Evolutionary conservation across 768 basidiomycete species (phyloP).

Genomic region (Xerocomus potaroensis): DNA sequence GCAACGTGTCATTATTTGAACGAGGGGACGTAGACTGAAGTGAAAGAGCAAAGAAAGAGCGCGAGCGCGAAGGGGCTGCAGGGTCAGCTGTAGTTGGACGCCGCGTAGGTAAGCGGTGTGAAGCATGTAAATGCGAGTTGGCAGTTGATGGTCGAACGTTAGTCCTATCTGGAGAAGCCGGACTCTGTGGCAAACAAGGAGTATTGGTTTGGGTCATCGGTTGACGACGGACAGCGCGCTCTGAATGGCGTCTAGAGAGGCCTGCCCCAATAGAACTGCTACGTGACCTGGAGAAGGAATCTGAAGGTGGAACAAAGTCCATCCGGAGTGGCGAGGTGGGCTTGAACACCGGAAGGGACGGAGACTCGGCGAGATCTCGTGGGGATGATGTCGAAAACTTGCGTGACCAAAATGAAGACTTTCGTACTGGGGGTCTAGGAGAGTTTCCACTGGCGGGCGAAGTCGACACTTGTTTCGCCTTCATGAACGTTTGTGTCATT

Average conservation of each 20-base stretch:
- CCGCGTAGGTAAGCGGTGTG: slow-evolving; percentile 16
- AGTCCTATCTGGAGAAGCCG: slow-evolving; percentile 3
- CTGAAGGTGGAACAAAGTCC: slow-evolving; percentile 24
- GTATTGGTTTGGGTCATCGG: slow-evolving; percentile 5
- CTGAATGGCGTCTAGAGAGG: slow-evolving; percentile 46
- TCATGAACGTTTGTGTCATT: slow-evolving; percentile 42
- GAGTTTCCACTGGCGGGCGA: slow-evolving; percentile 16
- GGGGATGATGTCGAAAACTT: slow-evolving; percentile 39
- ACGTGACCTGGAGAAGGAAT: slow-evolving; percentile 16
- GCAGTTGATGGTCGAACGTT: slow-evolving; percentile 17
- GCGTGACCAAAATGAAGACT: slow-evolving; percentile 65
- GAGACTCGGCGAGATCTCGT: slow-evolving; percentile 27
- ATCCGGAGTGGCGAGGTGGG: slow-evolving; percentile 42
- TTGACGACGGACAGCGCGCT: slow-evolving; percentile 18
- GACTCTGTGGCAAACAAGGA: slow-evolving; percentile 12
- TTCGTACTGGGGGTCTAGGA: slow-evolving; percentile 46
- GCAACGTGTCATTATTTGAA: slow-evolving; percentile 4
- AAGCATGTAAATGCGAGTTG: slow-evolving; percentile 10
- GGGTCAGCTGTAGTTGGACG: slow-evolving; percentile 46
- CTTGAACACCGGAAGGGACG: slow-evolving; percentile 37
- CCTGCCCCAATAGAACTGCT: slow-evolving; percentile 22
- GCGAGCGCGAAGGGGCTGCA: slow-evolving; percentile 28
- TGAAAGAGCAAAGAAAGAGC: slow-evolving; percentile 26
- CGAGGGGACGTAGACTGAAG: slow-evolving; percentile 14
- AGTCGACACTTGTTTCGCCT: slow-evolving; percentile 44